These are phyloP conservation scores for Amylocarpus encephaloides DNA, from an alignment of 2,329 filamentous ascomycete species.

Conservation along the genomic window DNA sequence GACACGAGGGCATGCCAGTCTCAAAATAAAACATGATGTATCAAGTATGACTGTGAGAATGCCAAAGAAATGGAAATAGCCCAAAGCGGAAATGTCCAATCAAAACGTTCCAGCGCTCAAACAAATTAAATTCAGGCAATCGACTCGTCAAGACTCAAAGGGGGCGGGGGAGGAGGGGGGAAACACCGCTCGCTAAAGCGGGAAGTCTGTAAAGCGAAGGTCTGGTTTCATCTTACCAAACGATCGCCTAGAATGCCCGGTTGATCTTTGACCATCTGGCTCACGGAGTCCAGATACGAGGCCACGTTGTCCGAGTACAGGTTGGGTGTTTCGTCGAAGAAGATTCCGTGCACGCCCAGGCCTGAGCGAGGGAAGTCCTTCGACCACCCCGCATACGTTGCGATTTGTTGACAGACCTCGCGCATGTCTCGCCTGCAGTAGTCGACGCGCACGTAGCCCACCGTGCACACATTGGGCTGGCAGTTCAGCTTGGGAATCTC, in stretches of 20 bases:
- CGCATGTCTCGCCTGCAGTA: conserved; percentile 29
- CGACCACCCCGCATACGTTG: conserved; percentile 29
- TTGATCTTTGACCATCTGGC: neutral
- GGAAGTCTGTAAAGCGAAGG: neutral
- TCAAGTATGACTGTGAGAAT: no score
- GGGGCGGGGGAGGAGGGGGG: neutral
- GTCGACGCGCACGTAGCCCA: conserved; percentile 36
- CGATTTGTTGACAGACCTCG: conserved; percentile 32
- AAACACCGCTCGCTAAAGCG: neutral
- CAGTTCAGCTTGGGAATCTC: conserved; percentile 32
- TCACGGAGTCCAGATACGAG: neutral
- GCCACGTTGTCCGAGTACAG: neutral
- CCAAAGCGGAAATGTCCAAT: no score
- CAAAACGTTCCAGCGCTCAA: no score
- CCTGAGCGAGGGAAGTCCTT: neutral
- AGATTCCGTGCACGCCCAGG: conserved; percentile 13
- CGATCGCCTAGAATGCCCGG: conserved; percentile 2
- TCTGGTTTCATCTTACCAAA: conserved; percentile 2
- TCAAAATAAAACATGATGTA: neutral
- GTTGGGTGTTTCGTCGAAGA: conserved; percentile 15
- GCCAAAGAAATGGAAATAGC: no score
- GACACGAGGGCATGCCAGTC: neutral
- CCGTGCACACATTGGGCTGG: conserved; percentile 32
- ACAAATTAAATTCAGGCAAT: no score
- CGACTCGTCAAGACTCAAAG: neutral